Percentiles rank a stretch among this genome's conserved stretches.
Evolutionary conservation across 768 basidiomycete species (phyloP).

Genomic region (Mycena metata): DNA sequence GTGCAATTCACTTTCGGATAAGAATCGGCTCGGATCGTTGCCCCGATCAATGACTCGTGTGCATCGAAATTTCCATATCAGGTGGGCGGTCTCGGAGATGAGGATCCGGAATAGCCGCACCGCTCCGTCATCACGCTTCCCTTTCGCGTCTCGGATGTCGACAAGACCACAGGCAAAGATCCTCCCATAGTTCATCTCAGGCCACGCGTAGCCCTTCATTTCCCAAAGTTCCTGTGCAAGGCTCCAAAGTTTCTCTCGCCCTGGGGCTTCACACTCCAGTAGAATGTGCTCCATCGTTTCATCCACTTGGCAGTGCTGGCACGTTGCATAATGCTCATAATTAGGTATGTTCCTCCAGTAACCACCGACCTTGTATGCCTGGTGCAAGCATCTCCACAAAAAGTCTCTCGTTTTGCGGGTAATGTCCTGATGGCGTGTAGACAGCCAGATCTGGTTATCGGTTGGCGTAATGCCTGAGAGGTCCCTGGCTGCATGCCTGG

Average conservation of each 20-base stretch:
- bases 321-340: neutral
- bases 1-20: neutral
- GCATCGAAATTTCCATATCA: slow-evolving; percentile 39
- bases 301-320: slow-evolving; percentile 18
- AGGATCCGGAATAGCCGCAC: slow-evolving; percentile 31
- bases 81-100: slow-evolving; percentile 38
- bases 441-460: neutral
- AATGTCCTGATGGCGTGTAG: neutral
- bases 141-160: neutral
- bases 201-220: slow-evolving; percentile 3
- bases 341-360: slow-evolving; percentile 26
- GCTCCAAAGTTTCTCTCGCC: slow-evolving; percentile 18
- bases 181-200: neutral
- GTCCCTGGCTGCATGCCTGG: neutral
- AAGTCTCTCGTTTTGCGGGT: neutral
- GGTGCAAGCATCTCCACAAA: neutral
- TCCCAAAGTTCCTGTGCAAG: slow-evolving; percentile 27
- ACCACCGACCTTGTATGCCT: slow-evolving; percentile 6
- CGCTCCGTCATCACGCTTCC: slow-evolving; percentile 18
- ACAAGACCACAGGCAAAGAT: slow-evolving; percentile 26
- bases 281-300: slow-evolving; percentile 31
- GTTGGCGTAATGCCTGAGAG: neutral
- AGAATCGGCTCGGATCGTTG: neutral
- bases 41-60: slow-evolving; percentile 29
- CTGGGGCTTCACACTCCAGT: slow-evolving; percentile 20